phyloP scores from a whole-genome alignment of 352 stramenopile species.

The Globisporangium carolinianum region DNA sequence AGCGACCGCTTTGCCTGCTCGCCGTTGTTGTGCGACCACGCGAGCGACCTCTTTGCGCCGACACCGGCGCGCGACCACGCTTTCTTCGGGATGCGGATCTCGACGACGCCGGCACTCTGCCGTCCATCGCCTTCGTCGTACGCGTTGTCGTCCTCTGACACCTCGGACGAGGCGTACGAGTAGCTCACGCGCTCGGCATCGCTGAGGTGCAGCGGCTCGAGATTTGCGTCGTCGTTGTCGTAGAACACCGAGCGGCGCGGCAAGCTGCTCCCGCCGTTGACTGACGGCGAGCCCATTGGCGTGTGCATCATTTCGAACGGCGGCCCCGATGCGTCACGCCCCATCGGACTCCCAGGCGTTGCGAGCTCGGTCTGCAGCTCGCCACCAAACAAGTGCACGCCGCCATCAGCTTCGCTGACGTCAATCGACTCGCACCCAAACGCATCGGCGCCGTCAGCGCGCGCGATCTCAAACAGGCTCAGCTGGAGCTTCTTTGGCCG shows the following conservation, averaged over 20 bases:
- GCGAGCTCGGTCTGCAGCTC: slow-evolving; percentile 24
- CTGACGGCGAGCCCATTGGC: slow-evolving; percentile 34
- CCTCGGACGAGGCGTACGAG: slow-evolving; percentile 63
- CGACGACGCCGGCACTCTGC: slow-evolving; percentile 43
- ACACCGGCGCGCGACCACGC: slow-evolving; percentile 71
- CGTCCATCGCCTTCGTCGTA: slow-evolving; percentile 21
- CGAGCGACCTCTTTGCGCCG: slow-evolving; percentile 57
- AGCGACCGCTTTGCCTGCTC: slow-evolving; percentile 65
- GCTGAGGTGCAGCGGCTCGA: slow-evolving; percentile 39
- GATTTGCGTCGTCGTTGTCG: slow-evolving; percentile 36
- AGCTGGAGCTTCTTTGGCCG: slow-evolving; percentile 64
- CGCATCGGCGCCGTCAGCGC: slow-evolving; percentile 13
- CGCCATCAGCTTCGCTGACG: slow-evolving; percentile 39
- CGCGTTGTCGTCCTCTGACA: slow-evolving; percentile 30
- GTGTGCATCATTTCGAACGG: slow-evolving; percentile 70
- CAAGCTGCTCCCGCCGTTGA: slow-evolving; percentile 21
- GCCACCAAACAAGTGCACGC: slow-evolving; percentile 15
- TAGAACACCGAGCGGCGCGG: slow-evolving; percentile 38
- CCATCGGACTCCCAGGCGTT: slow-evolving; percentile 39
- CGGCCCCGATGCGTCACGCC: slow-evolving; percentile 40
- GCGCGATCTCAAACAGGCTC: slow-evolving; percentile 62
- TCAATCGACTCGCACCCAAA: slow-evolving; percentile 35
- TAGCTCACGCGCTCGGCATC: slow-evolving; percentile 56
- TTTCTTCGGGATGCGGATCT: slow-evolving; percentile 83
- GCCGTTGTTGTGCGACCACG: slow-evolving; percentile 72